phyloP scores from a whole-genome alignment of 192 early-diverging fungal genomes.

The Podila epigama region DNA sequence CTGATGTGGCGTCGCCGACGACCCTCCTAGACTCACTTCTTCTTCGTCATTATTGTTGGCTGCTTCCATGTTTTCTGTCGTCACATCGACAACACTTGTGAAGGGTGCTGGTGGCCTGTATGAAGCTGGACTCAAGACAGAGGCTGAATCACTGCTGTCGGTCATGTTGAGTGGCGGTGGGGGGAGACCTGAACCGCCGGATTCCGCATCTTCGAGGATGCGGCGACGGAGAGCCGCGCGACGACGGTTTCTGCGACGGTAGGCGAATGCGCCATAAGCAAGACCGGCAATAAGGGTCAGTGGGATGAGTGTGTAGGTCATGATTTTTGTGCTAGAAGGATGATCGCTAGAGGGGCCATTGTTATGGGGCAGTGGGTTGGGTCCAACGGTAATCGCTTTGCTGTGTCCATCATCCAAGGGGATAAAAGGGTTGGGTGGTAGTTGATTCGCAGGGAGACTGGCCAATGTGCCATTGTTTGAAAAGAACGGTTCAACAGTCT shows the following conservation, averaged over 20 bases:
- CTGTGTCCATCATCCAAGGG: neutral
- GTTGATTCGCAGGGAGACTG: too few relatives aligned
- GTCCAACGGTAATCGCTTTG: neutral
- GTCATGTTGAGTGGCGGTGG: too few relatives aligned
- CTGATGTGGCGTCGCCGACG: neutral
- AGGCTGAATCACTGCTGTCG: slow-evolving; percentile 7
- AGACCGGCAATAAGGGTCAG: slow-evolving; percentile 25
- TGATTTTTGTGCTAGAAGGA: neutral
- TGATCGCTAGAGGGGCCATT: neutral
- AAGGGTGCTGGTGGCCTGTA: slow-evolving; percentile 45
- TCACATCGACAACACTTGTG: slow-evolving; percentile 33
- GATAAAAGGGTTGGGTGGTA: too few relatives aligned
- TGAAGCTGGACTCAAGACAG: slow-evolving; percentile 26
- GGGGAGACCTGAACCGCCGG: neutral
- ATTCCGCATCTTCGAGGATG: slow-evolving; percentile 20
- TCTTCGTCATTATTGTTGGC: neutral
- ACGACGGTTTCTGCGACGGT: slow-evolving; percentile 29
- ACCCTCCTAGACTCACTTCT: slow-evolving; percentile 10
- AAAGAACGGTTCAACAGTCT: neutral
- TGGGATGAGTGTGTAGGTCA: slow-evolving; percentile 23
- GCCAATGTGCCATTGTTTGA: neutral
- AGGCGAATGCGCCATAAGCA: slow-evolving; percentile 29
- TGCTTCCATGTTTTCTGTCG: slow-evolving; percentile 17
- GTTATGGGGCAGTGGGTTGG: neutral
- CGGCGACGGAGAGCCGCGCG: slow-evolving; percentile 11